A percentile compares a stretch with the other conserved stretches of the same genome.
Evolutionary conservation across 106 monocot species (phyloP).

Genomic region (Acorus calamus): DNA sequence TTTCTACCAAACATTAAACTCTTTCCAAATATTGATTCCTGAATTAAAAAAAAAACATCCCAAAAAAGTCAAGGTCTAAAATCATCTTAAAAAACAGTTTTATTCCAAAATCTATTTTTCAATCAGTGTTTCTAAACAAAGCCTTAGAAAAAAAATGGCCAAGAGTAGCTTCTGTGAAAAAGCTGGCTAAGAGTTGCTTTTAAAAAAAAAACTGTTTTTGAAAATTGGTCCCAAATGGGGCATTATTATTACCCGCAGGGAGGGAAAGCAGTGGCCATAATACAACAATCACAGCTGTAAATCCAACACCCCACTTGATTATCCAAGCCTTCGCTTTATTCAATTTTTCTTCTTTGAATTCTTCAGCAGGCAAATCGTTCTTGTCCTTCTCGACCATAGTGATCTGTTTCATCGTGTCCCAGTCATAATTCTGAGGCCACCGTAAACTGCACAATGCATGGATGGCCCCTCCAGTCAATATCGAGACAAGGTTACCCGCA

Average conservation of each 20-base stretch:
- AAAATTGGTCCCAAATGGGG: too few species aligned
- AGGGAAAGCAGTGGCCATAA: slow-evolving; percentile 84
- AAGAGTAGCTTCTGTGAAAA: too few species aligned
- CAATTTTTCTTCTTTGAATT: slow-evolving; percentile 84
- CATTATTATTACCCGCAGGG: slow-evolving; percentile 59
- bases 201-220: too few species aligned
- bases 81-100: too few species aligned
- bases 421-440: slow-evolving; percentile 81
- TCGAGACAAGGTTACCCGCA: slow-evolving; percentile 90
- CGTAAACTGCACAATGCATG: slow-evolving; percentile 63
- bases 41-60: too few species aligned
- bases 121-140: too few species aligned
- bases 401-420: slow-evolving; percentile 73
- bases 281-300: slow-evolving; percentile 65
- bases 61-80: too few species aligned
- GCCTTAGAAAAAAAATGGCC: too few species aligned
- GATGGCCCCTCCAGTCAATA: slow-evolving; percentile 60
- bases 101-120: too few species aligned
- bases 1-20: too few species aligned
- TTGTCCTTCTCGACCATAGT: slow-evolving; percentile 65
- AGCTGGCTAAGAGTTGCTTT: too few species aligned
- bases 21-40: too few species aligned
- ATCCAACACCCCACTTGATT: slow-evolving; percentile 68
- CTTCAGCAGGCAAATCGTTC: slow-evolving; percentile 46
- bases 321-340: slow-evolving; percentile 82